Conservation (phyloP, 192 early-diverging fungal genomes). For the Glomus cerebriforme region DNA sequence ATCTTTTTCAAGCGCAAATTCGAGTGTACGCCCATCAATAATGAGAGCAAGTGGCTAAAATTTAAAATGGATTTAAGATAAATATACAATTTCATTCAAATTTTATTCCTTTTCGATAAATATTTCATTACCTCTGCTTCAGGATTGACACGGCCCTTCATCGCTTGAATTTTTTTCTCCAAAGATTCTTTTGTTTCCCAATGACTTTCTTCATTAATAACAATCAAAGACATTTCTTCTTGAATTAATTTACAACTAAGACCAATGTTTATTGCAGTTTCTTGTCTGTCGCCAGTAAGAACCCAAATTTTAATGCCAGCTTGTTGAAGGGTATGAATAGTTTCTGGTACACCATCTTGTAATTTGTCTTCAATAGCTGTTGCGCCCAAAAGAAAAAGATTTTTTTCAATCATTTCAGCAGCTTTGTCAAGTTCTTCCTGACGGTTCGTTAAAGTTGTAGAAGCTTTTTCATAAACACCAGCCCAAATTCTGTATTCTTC, state of each 20-base stretch:
- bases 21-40: conserved; percentile 92
- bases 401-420: conserved; percentile 94
- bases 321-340: conserved; percentile 92
- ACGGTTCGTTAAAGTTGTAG: conserved; percentile 90
- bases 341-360: conserved; percentile 98
- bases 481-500: conserved; percentile 88
- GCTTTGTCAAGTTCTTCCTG: conserved; percentile 85
- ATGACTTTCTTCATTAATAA: conserved; percentile 90
- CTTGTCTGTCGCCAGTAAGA: conserved; percentile 96
- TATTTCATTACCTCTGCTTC: conserved; percentile 37
- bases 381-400: conserved; percentile 89
- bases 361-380: conserved; percentile 99
- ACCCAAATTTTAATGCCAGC: conserved; percentile 98
- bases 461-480: conserved; percentile 79
- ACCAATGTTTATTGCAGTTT: conserved; percentile 99
- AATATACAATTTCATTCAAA: neutral
- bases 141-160: conserved; percentile 53
- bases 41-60: conserved; percentile 79
- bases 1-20: conserved; percentile 91
- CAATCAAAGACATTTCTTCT: conserved; percentile 93
- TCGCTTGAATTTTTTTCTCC: conserved; percentile 80
- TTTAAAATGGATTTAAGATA: neutral
- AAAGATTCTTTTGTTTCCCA: conserved; percentile 93
- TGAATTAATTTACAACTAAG: conserved; percentile 95
- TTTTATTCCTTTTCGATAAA: neutral